Evolutionary conservation across 495 filamentous ascomycete genomes (phyloP), one percentile per base, ranked within the genome.

Genomic region (Antarctomyces pellizariae): DNA sequence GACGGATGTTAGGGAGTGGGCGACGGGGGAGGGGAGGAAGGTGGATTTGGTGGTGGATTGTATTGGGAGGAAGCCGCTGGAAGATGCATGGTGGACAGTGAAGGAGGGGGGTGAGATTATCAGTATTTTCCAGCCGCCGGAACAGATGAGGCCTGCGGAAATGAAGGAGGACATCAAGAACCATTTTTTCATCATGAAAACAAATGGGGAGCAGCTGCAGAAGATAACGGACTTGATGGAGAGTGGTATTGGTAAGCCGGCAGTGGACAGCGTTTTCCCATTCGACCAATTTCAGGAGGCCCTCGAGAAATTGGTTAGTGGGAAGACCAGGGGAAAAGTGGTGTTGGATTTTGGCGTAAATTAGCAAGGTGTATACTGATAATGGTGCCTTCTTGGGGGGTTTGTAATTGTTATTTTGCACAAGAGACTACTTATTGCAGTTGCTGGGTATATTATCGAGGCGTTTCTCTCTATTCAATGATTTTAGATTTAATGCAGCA

Each of bases 1-100:
- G 10, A 42, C 33, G 3, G 36, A 36, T 16, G 9, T 63, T 16
- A 35, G 29, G 18, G 35, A 44, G 9, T 62, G 56, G 57, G 30
- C 44, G 5, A 38, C 25, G 9, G 36, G 36, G 14, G 30, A 36
- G 17, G 26, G 16, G 9, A 36, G 33, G 16, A 42, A 44, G 28
- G 56, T 61, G 16, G 56, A 63, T 36, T 25, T 65, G 2, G 52
- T 64, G n/a, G 31, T 67, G 32, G 63, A 69, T 37, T 53, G 46
- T 31, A 35, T 62, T 28, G 62, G 62, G 7, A 40, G 50, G 19
- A 34, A 45, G 38, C 42, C 52, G 5, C 39, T 65, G 11, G 35
- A 39, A 17, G 49, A 51, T 38, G 49, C 51, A 1, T 66, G 60
- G 61, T 53, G 36, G 35, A 31, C 38, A 27, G 50, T 55, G 0